Conservation (phyloP, 805 yeast genomes). For the Candida xyloterini region DNA sequence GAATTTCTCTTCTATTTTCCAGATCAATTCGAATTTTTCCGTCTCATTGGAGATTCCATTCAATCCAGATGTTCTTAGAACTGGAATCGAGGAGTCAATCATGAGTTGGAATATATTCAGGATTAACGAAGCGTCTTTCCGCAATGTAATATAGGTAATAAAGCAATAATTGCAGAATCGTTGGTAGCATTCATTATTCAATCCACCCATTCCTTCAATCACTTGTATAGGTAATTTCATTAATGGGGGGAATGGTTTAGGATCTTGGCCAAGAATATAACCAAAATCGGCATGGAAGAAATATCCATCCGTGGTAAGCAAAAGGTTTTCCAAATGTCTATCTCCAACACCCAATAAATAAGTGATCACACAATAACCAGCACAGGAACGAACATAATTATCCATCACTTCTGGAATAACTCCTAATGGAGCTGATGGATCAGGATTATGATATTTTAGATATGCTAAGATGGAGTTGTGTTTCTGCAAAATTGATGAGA, state of each 20-base stretch:
- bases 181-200: constrained; percentile 77
- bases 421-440: constrained; percentile 40
- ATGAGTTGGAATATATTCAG: constrained; percentile 88
- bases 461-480: constrained; percentile 74
- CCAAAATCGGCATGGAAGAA: constrained; percentile 99
- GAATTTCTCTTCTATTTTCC: constrained; percentile 91
- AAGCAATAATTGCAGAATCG: constrained; percentile 91
- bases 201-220: constrained; percentile 97
- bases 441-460: constrained; percentile 64
- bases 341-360: constrained; percentile 96
- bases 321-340: constrained; percentile 87
- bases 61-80: constrained; percentile 47
- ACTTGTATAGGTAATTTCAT: constrained; percentile 97
- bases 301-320: constrained; percentile 73
- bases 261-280: constrained; percentile 93
- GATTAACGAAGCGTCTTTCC: constrained; percentile 87
- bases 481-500: constrained; percentile 72
- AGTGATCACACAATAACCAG: constrained; percentile 96
- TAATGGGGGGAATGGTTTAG: constrained; percentile 97
- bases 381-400: constrained; percentile 89
- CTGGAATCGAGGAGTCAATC: constrained; percentile 93
- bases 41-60: constrained; percentile 36
- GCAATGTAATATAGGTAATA: constrained; percentile 84
- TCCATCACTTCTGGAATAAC: constrained; percentile 77
- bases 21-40: constrained; percentile 83